Evolutionary conservation across 2,329 filamentous ascomycete genomes (phyloP).

Genomic region (Beauveria scarabaeidicola): DNA sequence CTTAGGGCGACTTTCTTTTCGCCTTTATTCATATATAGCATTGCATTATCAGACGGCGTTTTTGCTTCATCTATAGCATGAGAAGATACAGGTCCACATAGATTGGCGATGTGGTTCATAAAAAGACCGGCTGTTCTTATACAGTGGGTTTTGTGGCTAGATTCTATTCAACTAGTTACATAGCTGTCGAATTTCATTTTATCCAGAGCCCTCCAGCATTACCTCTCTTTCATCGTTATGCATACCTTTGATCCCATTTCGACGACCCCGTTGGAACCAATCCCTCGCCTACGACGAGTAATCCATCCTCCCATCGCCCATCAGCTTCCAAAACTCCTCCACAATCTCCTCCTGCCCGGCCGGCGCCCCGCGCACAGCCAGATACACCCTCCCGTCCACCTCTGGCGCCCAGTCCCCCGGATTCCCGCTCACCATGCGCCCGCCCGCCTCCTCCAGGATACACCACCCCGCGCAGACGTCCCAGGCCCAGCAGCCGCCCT

Average conservation of each 20-base stretch:
- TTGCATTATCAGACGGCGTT: neutral
- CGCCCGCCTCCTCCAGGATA: slow-evolving; percentile 66
- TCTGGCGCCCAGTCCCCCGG: slow-evolving; percentile 60
- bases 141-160: neutral
- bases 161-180: neutral
- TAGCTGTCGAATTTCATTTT: neutral
- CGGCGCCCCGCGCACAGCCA: slow-evolving; percentile 53
- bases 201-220: no score
- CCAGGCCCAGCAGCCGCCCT: slow-evolving; percentile 79
- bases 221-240: neutral
- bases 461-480: slow-evolving; percentile 78
- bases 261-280: neutral
- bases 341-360: slow-evolving; percentile 53
- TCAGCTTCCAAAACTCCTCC: slow-evolving; percentile 54
- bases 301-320: slow-evolving; percentile 46
- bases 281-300: slow-evolving; percentile 25
- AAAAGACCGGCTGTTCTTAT: neutral
- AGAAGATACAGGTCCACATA: neutral
- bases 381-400: slow-evolving; percentile 52
- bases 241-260: neutral
- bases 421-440: slow-evolving; percentile 63
- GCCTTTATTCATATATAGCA: neutral
- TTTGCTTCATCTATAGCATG: neutral
- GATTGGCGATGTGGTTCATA: neutral
- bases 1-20: neutral